These are phyloP conservation scores for Gnomoniopsis smithogilvyi DNA, from an alignment of 2,329 filamentous ascomycete species.

Conservation along the genomic window DNA sequence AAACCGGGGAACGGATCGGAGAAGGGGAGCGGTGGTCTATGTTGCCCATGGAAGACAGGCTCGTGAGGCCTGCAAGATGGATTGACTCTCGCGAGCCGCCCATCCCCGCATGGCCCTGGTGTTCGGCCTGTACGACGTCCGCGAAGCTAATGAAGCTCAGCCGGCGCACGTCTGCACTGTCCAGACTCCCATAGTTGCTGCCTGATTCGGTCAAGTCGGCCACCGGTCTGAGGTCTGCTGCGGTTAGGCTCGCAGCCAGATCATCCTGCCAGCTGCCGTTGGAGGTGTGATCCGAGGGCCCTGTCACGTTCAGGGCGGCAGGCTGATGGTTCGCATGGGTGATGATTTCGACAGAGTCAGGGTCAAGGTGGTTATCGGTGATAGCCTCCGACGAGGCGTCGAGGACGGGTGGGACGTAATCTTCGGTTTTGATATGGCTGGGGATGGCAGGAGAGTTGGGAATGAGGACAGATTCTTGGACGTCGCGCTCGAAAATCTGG, in stretches of 20 bases:
- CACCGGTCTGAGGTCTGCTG: slow-evolving; percentile 48
- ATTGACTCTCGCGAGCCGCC: slow-evolving; percentile 64
- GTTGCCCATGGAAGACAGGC: slow-evolving; percentile 45
- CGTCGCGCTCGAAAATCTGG: slow-evolving; percentile 90
- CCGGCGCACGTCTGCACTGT: slow-evolving; percentile 69
- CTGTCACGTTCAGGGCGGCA: slow-evolving; percentile 61
- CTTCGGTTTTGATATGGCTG: slow-evolving; percentile 88
- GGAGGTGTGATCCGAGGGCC: slow-evolving; percentile 31
- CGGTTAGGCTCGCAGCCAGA: slow-evolving; percentile 27
- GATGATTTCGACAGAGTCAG: slow-evolving; percentile 88
- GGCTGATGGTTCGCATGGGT: slow-evolving; percentile 83
- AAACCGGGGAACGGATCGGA: slow-evolving; percentile 75
- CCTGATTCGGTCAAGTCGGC: slow-evolving; percentile 39
- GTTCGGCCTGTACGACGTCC: slow-evolving; percentile 86
- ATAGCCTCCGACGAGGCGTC: slow-evolving; percentile 91
- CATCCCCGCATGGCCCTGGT: slow-evolving; percentile 58
- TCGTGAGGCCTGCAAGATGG: slow-evolving; percentile 65
- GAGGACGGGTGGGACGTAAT: slow-evolving; percentile 86
- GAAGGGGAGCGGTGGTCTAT: slow-evolving; percentile 68
- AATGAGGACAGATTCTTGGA: slow-evolving; percentile 73
- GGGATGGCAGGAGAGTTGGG: slow-evolving; percentile 84
- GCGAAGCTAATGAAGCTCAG: slow-evolving; percentile 96
- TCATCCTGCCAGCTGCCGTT: slow-evolving; percentile 19
- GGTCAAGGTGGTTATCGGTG: slow-evolving; percentile 79
- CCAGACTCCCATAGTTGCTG: slow-evolving; percentile 76